Percentiles rank a stretch among this genome's conserved stretches.
Conservation (phyloP, 1,284 basidiomycete genomes). For the Leccinum griseonigrum region DNA sequence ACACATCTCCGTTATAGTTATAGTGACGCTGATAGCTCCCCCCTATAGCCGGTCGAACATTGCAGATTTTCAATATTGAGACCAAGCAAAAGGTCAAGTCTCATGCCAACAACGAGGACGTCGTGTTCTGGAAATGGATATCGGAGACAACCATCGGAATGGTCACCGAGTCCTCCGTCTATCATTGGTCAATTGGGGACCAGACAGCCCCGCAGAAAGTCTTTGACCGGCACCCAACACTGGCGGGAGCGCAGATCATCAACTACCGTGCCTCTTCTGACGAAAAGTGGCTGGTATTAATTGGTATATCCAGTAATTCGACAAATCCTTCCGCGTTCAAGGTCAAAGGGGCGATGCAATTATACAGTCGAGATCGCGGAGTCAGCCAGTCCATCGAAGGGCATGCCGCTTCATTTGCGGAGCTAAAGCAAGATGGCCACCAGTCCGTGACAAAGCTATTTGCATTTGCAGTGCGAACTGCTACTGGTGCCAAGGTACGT, state of each 20-base stretch:
- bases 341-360: slow-evolving; percentile 95
- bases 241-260: slow-evolving; percentile 96
- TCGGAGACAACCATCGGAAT: slow-evolving; percentile 89
- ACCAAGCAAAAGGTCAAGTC: slow-evolving; percentile 98
- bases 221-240: slow-evolving; percentile 96
- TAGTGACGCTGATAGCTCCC: slow-evolving; percentile 7
- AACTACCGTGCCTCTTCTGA: slow-evolving; percentile 94
- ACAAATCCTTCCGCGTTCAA: slow-evolving; percentile 94
- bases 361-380: slow-evolving; percentile 89
- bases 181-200: slow-evolving; percentile 88
- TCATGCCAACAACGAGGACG: slow-evolving; percentile 91
- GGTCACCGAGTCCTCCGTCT: slow-evolving; percentile 93
- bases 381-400: slow-evolving; percentile 99
- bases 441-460: slow-evolving; percentile 88
- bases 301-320: slow-evolving; percentile 95
- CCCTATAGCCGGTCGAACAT: slow-evolving; percentile 78
- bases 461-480: slow-evolving; percentile 93
- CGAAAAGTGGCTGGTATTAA: slow-evolving; percentile 96
- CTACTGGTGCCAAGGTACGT: slow-evolving; percentile 91
- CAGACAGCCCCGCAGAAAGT: slow-evolving; percentile 81
- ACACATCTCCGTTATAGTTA: neutral
- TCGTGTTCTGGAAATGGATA: slow-evolving; percentile 99
- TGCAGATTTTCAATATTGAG: slow-evolving; percentile 99
- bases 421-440: slow-evolving; percentile 87
- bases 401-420: slow-evolving; percentile 95